Conservation (phyloP, 2,329 filamentous ascomycete species). For the Aspergillus unguis region DNA sequence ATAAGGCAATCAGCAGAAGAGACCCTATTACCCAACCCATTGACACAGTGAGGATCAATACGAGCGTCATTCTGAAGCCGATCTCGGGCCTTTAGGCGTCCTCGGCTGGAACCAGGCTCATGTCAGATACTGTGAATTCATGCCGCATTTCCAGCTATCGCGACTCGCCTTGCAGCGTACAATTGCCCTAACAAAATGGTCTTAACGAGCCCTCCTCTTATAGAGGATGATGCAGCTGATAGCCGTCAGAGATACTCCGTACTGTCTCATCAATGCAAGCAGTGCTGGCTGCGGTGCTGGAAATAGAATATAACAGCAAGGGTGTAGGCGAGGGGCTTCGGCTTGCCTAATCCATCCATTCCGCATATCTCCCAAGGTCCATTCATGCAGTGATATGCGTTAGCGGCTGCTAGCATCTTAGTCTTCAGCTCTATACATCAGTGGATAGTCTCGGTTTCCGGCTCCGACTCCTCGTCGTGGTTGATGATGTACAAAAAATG, state of each 20-base stretch:
- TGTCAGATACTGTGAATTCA: too few species aligned
- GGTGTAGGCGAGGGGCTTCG: conserved; percentile 3
- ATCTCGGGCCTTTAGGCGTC: neutral
- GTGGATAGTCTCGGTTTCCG: neutral
- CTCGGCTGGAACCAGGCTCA: neutral
- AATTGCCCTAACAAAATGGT: too few species aligned
- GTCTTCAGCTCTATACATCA: neutral
- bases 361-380: neutral
- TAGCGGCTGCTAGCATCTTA: neutral
- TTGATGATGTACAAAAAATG: neutral
- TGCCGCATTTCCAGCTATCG: too few species aligned
- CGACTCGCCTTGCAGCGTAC: too few species aligned
- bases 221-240: too few species aligned
- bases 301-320: neutral
- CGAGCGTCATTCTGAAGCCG: neutral
- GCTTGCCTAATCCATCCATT: conserved; percentile 19
- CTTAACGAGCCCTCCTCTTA: too few species aligned
- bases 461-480: neutral
- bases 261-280: neutral
- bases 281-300: neutral
- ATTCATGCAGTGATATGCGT: neutral
- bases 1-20: too few species aligned
- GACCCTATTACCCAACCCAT: too few species aligned
- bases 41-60: too few species aligned
- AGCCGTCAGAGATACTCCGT: neutral